phyloP scores from a whole-genome alignment of 108 stramenopile genomes.

The Stephanodiscus minutulus region DNA sequence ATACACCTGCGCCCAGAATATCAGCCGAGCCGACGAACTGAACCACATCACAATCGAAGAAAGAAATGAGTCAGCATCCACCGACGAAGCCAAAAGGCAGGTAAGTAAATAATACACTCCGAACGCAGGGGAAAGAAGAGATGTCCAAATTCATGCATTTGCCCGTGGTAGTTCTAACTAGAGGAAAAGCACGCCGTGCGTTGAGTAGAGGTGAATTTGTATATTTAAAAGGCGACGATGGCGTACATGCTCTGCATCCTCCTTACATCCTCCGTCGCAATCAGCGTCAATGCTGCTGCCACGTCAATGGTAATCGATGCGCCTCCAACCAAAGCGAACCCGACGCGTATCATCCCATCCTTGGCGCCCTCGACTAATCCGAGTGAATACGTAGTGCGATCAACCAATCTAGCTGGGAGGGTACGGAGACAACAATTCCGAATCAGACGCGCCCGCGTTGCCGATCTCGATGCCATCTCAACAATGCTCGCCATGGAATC shows the following conservation, averaged over 20 bases:
- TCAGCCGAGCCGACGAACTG: too few species aligned
- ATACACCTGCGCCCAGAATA: too few species aligned
- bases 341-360: background rate
- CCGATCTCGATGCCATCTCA: conserved; percentile 36
- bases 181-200: too few species aligned
- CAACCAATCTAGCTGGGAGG: background rate
- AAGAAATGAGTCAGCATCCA: too few species aligned
- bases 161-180: too few species aligned
- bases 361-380: background rate
- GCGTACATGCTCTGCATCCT: background rate
- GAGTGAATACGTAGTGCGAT: too few species aligned
- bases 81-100: too few species aligned
- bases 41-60: too few species aligned
- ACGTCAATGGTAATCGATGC: background rate
- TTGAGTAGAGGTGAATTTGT: too few species aligned
- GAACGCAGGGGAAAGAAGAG: too few species aligned
- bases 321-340: background rate
- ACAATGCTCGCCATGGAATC: conserved; percentile 41
- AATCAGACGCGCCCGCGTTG: conserved; percentile 16
- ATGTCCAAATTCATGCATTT: too few species aligned
- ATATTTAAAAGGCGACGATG: background rate
- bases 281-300: background rate
- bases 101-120: too few species aligned
- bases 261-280: background rate
- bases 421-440: conserved; percentile 20